Evolutionary conservation across 257 asterid species (phyloP), one percentile per base, ranked within the genome.

Genomic region (Haberlea rhodopensis): DNA sequence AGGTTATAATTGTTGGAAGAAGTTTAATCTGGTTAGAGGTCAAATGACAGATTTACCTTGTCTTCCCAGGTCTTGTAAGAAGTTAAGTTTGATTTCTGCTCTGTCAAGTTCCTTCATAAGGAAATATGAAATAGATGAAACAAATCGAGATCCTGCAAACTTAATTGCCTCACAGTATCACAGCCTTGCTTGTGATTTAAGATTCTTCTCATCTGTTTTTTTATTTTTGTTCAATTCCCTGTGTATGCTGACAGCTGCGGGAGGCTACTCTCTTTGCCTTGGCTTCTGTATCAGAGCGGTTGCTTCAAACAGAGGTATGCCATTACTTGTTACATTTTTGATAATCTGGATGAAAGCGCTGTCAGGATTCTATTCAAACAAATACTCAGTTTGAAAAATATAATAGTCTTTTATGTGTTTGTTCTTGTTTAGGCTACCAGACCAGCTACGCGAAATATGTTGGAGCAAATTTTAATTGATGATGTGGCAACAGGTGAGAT

Each of bases 201-300:
- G 57, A 24, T 57, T 52, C 52, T 8, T 40, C 32, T 66, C 25
- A 5, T 7, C 62, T 68, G 45, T 64, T 65, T 66, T n/a, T n/a
- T 52, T 63, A 28, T 23, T 24, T 28, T 65, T 11, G 60, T 63
- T 40, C 25, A 22, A 69, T 52, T 57, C 61, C 27, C 73, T 66
- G 34, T 68, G 31, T 53, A 23, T 63, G 69, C 46, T 79, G 80
- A 66, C 91, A 92, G 99, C 79, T 87, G 72, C 84, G 87, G 67
- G 99, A 92, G 83, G 99, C 99, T 59, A 78, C 90, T 72, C 81
- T 89, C 56, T 92, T 82, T 77, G 88, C 95, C 48, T 69, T 92
- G 84, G 94, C 94, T 80, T 80, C 96, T 16, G 87, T 89, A 65
- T 82, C 97, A 5, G 97, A 92, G 31, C 94, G 83, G 71, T 74